A percentile compares a stretch with the other conserved stretches of the same genome.
Conservation (phyloP, 2,329 filamentous ascomycete species). For the Exutisphaerella laricina region DNA sequence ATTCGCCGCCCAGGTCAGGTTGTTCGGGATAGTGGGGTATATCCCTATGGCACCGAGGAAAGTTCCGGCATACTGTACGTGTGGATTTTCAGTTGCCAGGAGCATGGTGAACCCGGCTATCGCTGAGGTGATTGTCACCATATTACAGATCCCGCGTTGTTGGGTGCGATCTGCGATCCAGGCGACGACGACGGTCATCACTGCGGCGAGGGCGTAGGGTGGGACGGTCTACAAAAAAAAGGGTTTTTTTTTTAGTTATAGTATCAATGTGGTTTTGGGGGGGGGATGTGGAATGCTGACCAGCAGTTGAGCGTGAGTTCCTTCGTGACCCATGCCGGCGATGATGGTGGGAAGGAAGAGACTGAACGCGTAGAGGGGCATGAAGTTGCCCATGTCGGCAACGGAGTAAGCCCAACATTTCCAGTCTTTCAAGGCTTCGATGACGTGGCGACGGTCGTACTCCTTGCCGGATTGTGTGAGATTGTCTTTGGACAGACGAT, state of each 20-base stretch:
- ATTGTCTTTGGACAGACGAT: conserved; percentile 20
- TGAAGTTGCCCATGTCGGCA: conserved; percentile 60
- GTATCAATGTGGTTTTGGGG: too few relatives aligned
- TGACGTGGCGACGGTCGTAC: conserved; percentile 21
- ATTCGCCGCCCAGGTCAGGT: conserved; percentile 80
- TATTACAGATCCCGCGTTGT: conserved; percentile 73
- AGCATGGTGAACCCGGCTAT: conserved; percentile 79
- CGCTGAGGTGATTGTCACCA: conserved; percentile 61
- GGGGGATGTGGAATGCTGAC: neutral
- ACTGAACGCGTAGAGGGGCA: conserved; percentile 28
- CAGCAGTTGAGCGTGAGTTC: conserved; percentile 15
- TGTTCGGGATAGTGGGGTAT: conserved; percentile 59
- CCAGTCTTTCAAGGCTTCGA: conserved; percentile 60
- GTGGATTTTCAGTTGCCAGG: conserved; percentile 56
- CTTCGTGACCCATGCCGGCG: conserved; percentile 42
- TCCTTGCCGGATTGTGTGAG: conserved; percentile 34
- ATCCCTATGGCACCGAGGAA: conserved; percentile 19
- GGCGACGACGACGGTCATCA: conserved; percentile 63
- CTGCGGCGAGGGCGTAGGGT: conserved; percentile 65
- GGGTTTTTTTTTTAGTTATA: too few relatives aligned
- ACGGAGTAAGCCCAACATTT: conserved; percentile 66
- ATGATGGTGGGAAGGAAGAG: conserved; percentile 66
- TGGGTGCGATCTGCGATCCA: conserved; percentile 69
- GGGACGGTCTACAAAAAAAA: conserved; percentile 71
- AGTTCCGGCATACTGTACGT: conserved; percentile 57